Conservation (phyloP, 106 monocot species). For the Xerophyta viscosa region DNA sequence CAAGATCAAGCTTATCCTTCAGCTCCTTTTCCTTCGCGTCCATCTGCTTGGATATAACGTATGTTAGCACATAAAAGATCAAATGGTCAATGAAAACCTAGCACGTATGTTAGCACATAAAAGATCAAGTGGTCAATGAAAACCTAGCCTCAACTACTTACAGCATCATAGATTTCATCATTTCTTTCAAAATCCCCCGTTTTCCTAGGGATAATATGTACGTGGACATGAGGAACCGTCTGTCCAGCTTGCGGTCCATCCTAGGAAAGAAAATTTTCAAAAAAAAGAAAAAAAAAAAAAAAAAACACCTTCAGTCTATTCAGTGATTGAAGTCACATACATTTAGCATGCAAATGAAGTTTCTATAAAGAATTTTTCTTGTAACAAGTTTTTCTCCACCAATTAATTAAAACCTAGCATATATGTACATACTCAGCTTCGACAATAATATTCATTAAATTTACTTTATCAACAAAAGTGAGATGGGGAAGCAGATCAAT, state of each 20-base stretch:
- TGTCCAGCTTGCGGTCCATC: conserved; percentile 96
- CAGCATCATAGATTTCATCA: conserved; percentile 89
- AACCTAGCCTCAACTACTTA: conserved; percentile 17
- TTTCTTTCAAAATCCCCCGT: conserved; percentile 85
- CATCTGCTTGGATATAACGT: conserved; percentile 30
- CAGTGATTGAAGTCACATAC: too few relatives aligned
- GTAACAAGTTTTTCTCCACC: too few relatives aligned
- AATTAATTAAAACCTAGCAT: too few relatives aligned
- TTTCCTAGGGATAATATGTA: conserved; percentile 86
- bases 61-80: neutral
- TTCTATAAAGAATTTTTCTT: too few relatives aligned
- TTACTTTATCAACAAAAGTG: too few relatives aligned
- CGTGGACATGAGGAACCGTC: conserved; percentile 91
- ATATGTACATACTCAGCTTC: too few relatives aligned
- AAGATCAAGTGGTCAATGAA: neutral
- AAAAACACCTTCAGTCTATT: neutral
- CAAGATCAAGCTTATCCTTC: conserved; percentile 78
- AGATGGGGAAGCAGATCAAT: too few relatives aligned
- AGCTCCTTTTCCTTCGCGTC: conserved; percentile 68
- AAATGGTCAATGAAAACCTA: neutral
- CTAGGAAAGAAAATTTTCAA: conserved; percentile 12
- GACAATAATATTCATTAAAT: too few relatives aligned
- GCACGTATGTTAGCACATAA: neutral
- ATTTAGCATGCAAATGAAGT: too few relatives aligned
- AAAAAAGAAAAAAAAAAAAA: neutral